Evolutionary conservation across 306 rosid genomes (phyloP).

Genomic region (Castanea mollissima): DNA sequence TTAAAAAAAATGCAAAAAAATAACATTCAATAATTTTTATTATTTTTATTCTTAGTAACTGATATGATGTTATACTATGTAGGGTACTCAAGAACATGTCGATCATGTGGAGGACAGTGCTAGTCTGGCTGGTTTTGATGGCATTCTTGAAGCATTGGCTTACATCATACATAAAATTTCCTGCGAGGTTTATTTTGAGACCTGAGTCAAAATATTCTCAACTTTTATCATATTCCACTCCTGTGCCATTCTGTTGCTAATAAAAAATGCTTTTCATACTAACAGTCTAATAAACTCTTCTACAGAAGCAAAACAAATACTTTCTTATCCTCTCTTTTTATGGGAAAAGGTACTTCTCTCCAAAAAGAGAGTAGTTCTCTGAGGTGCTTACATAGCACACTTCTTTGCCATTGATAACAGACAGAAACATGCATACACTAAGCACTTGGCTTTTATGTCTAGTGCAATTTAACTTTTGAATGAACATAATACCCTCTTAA

Average conservation of each 20-base stretch:
- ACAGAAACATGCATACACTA: too few species aligned
- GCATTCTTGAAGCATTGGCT: conserved; percentile 52
- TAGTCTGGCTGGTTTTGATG: conserved; percentile 38
- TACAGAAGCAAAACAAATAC: too few species aligned
- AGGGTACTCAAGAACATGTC: conserved; percentile 47
- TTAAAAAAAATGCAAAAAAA: not conserved
- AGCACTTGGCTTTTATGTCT: too few species aligned
- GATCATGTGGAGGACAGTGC: conserved; percentile 42
- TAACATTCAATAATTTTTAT: not conserved
- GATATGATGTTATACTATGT: conserved; percentile 4
- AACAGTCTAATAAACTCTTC: too few species aligned
- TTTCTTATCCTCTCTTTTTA: too few species aligned
- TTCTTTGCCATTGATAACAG: too few species aligned
- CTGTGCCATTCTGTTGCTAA: not conserved
- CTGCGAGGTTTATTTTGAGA: conserved; percentile 50
- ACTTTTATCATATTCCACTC: conserved; percentile 3
- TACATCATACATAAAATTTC: conserved; percentile 65
- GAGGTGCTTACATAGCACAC: too few species aligned
- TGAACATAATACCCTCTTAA: too few species aligned
- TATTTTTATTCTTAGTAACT: not conserved
- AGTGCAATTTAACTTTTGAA: too few species aligned
- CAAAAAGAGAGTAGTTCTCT: too few species aligned
- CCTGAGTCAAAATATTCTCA: not conserved
- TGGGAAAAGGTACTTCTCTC: too few species aligned
- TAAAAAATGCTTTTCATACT: conserved; percentile 3